Conservation (phyloP, 116 monocot species). For the Iris pallida region DNA sequence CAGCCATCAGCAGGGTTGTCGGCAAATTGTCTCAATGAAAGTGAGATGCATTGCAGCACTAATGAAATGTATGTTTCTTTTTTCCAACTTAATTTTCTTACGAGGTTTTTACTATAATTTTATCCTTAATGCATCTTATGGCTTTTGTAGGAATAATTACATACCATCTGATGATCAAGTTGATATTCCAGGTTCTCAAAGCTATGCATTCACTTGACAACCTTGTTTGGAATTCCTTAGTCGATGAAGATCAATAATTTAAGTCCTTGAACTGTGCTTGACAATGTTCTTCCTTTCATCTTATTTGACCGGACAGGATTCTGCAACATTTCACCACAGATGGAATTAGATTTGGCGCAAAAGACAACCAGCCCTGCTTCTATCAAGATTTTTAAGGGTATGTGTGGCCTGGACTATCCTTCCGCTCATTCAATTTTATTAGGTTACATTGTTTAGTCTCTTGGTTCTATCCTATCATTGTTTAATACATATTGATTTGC, state of each 20-base stretch:
- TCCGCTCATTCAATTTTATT: background rate
- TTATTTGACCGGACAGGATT: slow-evolving; percentile 7
- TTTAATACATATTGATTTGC: background rate
- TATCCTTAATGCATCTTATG: background rate
- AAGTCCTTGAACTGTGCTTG: background rate
- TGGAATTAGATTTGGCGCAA: slow-evolving; percentile 23
- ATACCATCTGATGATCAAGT: slow-evolving; percentile 10
- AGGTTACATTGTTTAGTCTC: background rate
- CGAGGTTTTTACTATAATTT: background rate
- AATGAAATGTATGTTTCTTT: slow-evolving; percentile 1
- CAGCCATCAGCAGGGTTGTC: slow-evolving; percentile 9
- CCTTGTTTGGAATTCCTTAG: background rate
- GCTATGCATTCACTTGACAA: background rate
- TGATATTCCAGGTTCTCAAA: slow-evolving; percentile 36
- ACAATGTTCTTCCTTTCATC: background rate
- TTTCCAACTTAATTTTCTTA: background rate
- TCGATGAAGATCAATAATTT: background rate
- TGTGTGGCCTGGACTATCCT: background rate
- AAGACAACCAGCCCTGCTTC: slow-evolving; percentile 13
- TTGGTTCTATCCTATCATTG: background rate
- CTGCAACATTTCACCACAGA: slow-evolving; percentile 29
- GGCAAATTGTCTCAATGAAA: slow-evolving; percentile 7
- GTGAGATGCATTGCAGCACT: background rate
- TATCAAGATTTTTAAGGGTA: slow-evolving; percentile 58
- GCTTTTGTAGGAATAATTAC: slow-evolving; percentile 12